Evolutionary conservation across 1,284 basidiomycete species (phyloP).

Genomic region (Apiotrichum sp.): DNA sequence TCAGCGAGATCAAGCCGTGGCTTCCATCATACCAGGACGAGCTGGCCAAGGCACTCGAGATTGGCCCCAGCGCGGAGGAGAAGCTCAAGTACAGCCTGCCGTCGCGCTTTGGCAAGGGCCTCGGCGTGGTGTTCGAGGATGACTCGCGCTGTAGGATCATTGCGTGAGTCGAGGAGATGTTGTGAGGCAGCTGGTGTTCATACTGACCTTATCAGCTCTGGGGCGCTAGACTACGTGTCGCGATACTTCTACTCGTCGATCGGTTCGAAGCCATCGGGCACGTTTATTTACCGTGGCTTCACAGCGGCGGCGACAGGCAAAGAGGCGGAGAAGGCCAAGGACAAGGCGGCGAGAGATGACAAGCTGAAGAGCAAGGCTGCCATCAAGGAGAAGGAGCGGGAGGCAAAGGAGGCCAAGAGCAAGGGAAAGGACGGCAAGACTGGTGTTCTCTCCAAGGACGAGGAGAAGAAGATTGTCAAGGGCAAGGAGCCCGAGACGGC

Average conservation of each 20-base stretch:
- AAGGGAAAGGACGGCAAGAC: too few relatives aligned
- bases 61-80: constrained; percentile 51
- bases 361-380: neutral
- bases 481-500: constrained; percentile 1
- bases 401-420: neutral
- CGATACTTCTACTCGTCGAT: constrained; percentile 44
- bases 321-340: neutral
- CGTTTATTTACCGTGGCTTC: constrained; percentile 50
- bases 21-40: constrained; percentile 51
- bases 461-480: constrained; percentile 7
- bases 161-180: too few relatives aligned
- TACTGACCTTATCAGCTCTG: constrained; percentile 24
- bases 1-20: constrained; percentile 46
- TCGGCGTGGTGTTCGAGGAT: constrained; percentile 51
- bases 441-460: neutral
- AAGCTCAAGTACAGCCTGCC: constrained; percentile 51
- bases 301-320: constrained; percentile 37
- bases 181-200: neutral
- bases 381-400: neutral
- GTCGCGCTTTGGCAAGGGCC: constrained; percentile 37
- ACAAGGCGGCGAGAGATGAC: neutral
- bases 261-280: constrained; percentile 42
- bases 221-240: constrained; percentile 40
- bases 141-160: constrained; percentile 48
- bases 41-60: constrained; percentile 48